Evolutionary conservation across 139 green algal genomes (phyloP), one percentile per base, ranked within the genome.

Genomic region (Chlamydomonas schloesseri): DNA sequence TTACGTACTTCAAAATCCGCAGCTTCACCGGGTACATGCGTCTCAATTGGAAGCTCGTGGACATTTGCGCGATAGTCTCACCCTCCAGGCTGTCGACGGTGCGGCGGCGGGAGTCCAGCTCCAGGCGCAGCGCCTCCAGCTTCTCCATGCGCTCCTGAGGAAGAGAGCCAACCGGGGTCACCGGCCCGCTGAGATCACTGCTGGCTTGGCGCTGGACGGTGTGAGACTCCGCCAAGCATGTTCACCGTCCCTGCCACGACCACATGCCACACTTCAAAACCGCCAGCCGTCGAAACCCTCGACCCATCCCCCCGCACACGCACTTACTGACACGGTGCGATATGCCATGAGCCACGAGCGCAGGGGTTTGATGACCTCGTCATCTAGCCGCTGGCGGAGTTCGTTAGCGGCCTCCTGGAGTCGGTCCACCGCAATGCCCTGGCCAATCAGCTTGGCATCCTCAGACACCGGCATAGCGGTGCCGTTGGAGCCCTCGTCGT

Each of bases 281-380:
- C n/a, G n/a, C n/a, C n/a, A n/a, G n/a, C n/a, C n/a, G n/a, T n/a
- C n/a, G n/a, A n/a, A n/a, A n/a, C n/a, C n/a, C n/a, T n/a, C n/a
- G n/a, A n/a, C n/a, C 42, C 42, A 13, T 50, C 8, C 42, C 42
- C 42, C 42, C 42, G 42, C 8, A 50, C 68, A 0, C 28, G 1
- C 1, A 82, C 86, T 82, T 71, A 95, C 93, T 83, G 91, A 78
- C 31, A 95, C 88, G 58, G 84, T 90, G 3, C 90, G 88, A 83
- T 95, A 98, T 8, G 93, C 94, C 70, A 90, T 92, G 62, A 95
- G 93, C 95, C 95, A 98, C 20, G 93, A 85, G 81, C 93, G 85
- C 90, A 98, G 94, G 34, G 96, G 96, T 28, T 95, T 91, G 53
- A 97, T 81, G 29, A 98, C 96, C 88, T 98, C 95, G 8, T 90